phyloP scores from a whole-genome alignment of 2,329 filamentous ascomycete species.

The Pyrenophora teres region DNA sequence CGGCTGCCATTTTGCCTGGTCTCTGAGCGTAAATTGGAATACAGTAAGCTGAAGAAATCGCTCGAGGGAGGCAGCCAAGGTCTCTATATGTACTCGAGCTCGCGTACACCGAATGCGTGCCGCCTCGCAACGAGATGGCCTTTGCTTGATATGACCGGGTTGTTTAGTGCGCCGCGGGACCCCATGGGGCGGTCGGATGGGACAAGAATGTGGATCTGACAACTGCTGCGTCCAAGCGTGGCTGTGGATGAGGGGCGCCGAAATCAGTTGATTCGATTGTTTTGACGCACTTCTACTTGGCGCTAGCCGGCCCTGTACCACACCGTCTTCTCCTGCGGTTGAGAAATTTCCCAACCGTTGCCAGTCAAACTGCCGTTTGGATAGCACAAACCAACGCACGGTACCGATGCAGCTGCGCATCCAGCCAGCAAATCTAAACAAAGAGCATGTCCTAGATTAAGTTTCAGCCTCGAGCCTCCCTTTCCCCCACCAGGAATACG shows the following conservation, averaged over 20 bases:
- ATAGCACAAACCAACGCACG: background rate
- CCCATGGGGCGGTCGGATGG: slow-evolving; percentile 47
- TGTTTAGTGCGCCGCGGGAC: slow-evolving; percentile 27
- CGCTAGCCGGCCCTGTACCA: slow-evolving; percentile 30
- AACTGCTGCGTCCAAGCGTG: slow-evolving; percentile 33
- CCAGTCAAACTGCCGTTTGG: background rate
- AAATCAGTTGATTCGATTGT: slow-evolving; percentile 8
- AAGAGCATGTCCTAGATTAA: slow-evolving; percentile 9
- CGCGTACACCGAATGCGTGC: slow-evolving; percentile 11
- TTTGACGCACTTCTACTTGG: slow-evolving; percentile 10
- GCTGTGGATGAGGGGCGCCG: slow-evolving; percentile 21
- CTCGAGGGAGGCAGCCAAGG: slow-evolving; percentile 21
- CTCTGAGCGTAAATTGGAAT: slow-evolving; percentile 17
- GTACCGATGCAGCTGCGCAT: slow-evolving; percentile 4
- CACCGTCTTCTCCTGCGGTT: slow-evolving; percentile 19
- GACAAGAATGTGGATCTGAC: slow-evolving; percentile 32
- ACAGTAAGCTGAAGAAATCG: slow-evolving; percentile 24
- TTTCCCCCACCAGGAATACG: slow-evolving; percentile 2
- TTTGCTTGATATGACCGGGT: slow-evolving; percentile 23
- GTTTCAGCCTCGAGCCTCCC: slow-evolving; percentile 24
- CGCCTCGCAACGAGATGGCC: slow-evolving; percentile 13
- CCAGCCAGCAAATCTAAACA: background rate
- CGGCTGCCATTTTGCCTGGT: slow-evolving; percentile 35
- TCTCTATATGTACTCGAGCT: slow-evolving; percentile 40
- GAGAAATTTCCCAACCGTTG: slow-evolving; percentile 18